Base-by-base conservation (phyloP, 2,329 filamentous ascomycete species). In the Acrodontium crateriforme region DNA sequence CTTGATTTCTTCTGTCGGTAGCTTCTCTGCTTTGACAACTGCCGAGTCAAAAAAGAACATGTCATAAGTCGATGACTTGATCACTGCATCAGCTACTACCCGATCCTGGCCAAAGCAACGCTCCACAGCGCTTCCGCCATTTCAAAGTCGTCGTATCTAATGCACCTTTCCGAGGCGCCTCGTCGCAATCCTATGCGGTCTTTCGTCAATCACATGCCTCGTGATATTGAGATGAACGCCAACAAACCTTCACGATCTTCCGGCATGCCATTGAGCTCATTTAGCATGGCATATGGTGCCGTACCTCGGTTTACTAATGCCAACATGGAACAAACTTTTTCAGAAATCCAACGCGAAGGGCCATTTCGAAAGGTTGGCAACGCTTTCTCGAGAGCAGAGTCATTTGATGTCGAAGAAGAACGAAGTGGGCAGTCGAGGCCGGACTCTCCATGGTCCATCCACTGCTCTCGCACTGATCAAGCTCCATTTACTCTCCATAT, bases 131-230 rank as follows among this genome's bases (percentile, higher is more conserved):
- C n/a, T n/a, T n/a, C n/a, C n/a, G n/a, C n/a, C n/a, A n/a, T n/a
- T n/a, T n/a, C 32, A 31, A 31, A 34, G 22, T 38, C 46, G 38
- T 45, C 42, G 44, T 49, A 37, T 35, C 35, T 39, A 31, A 51
- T 53, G 50, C 50, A 53, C 37, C 37, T 43, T 36, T 39, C 50
- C 49, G 50, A 26, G 8, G 22, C 36, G 32, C 37, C 44, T 30
- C 43, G 39, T 33, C 45, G 45, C 29, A 38, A 36, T 27, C 38
- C 40, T 34, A 30, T 38, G 27, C 43, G 36, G 27, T 29, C 34
- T 31, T 52, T 53, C 37, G 33, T 43, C 40, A 48, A 54, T 35
- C 49, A 53, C 36, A 53, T 47, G 25, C 52, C 48, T 18, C 44
- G 45, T 28, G 28, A 30, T 13, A 44, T 42, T 36, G 45, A 49